Evolutionary conservation across 257 asterid species (phyloP).

Genomic region (Nicotiana tomentosiformis): DNA sequence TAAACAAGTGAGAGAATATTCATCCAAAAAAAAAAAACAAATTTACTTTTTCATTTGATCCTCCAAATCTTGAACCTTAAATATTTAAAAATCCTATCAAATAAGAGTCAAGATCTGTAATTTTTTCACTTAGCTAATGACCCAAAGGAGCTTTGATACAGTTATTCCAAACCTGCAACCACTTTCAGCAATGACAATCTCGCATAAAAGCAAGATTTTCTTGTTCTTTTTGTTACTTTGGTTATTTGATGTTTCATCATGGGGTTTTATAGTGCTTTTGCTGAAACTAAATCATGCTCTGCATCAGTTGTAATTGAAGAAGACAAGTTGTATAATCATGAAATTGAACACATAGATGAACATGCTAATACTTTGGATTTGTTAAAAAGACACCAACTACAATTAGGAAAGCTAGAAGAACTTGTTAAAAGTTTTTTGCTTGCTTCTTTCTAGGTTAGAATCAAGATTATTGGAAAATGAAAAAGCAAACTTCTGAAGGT

Average conservation of each 20-base stretch:
- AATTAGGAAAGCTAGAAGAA: slow-evolving; percentile 62
- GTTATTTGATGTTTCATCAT: neutral
- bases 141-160: slow-evolving; percentile 7
- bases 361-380: slow-evolving; percentile 24
- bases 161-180: neutral
- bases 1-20: neutral
- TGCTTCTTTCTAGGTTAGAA: slow-evolving; percentile 57
- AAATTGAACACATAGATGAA: neutral
- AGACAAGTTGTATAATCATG: neutral
- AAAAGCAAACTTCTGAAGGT: neutral
- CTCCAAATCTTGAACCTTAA: neutral
- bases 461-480: slow-evolving; percentile 34
- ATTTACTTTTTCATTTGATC: neutral
- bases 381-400: slow-evolving; percentile 41
- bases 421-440: slow-evolving; percentile 48
- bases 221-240: slow-evolving; percentile 15
- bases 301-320: slow-evolving; percentile 10
- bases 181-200: slow-evolving; percentile 19
- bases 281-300: slow-evolving; percentile 3
- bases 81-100: neutral
- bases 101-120: slow-evolving; percentile 18
- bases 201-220: slow-evolving; percentile 31
- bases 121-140: neutral
- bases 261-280: slow-evolving; percentile 15
- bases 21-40: neutral